Base-by-base conservation (phyloP, 805 yeast genomes). In the Zygosaccharomyces kombuchaensis region DNA sequence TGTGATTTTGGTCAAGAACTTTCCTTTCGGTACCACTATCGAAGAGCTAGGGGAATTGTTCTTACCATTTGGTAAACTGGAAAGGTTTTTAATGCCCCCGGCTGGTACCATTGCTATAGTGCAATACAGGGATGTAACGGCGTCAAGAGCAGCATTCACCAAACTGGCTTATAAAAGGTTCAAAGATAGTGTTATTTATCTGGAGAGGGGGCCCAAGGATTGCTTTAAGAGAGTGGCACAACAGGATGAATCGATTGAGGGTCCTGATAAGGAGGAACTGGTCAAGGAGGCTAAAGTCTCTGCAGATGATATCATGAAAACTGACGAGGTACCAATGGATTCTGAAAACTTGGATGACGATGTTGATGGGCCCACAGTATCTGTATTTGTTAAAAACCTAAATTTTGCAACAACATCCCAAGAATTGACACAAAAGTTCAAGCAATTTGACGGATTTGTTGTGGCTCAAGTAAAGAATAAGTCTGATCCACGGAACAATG, bases 41-140 rank as follows among this genome's bases (percentile, higher is more conserved):
- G 85, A 80, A 47, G 98, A 93, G 56, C 64, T 93, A 25, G 82
- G 88, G 17, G 96, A 87, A 50, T 62, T 91, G 58, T 93, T 93
- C 58, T 66, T 83, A 2, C 82, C 82, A 31, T 81, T 78, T 65
- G 99, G 99, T 44, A 84, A 84, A 52, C 59, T 93, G 22, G 81
- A 80, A 52, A 76, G 96, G 55, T 73, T 89, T 13, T 68, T 93
- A 51, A 86, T 93, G 88, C 99, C 99, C 12, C 96, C 96, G 5
- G 85, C 95, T 5, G 98, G 97, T 8, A 89, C 96, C 0, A 88
- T 93, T 57, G 97, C 98, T 9, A 85, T 93, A 60, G 82, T 93
- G 8, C 96, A 91, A 66, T 90, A 82, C 66, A 74, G 89, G 57
- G 91, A 86, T 63, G 69, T 81, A 2, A 84, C 95, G 10, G 73